Conservation (phyloP, 1,139 yeast genomes). For the Casaregolazyma suthepensis region DNA sequence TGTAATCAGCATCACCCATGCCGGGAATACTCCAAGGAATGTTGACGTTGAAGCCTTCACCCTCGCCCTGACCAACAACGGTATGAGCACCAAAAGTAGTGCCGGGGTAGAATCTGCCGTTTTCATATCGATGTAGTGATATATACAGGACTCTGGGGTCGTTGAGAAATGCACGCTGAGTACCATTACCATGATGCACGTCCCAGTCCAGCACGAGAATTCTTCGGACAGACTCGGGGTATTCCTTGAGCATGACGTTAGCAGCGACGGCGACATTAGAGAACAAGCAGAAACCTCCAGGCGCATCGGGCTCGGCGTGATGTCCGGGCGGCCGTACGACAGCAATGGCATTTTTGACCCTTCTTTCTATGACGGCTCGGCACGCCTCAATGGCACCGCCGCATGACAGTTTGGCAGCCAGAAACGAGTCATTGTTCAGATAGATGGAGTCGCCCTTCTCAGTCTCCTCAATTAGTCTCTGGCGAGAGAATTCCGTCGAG, state of each 20-base stretch:
- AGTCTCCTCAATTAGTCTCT: slow-evolving; percentile 72
- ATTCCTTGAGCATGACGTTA: slow-evolving; percentile 67
- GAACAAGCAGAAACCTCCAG: slow-evolving; percentile 95
- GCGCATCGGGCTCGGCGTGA: slow-evolving; percentile 95
- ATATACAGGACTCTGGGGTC: slow-evolving; percentile 89
- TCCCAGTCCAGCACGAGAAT: slow-evolving; percentile 95
- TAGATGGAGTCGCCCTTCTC: slow-evolving; percentile 93
- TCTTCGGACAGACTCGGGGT: slow-evolving; percentile 82
- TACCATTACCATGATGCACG: slow-evolving; percentile 97
- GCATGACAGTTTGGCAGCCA: slow-evolving; percentile 86
- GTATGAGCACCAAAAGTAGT: slow-evolving; percentile 73
- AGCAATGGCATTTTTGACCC: slow-evolving; percentile 86
- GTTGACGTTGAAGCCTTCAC: slow-evolving; percentile 81
- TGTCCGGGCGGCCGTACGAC: slow-evolving; percentile 99
- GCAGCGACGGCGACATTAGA: slow-evolving; percentile 98
- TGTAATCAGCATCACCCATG: slow-evolving; percentile 92
- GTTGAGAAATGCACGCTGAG: slow-evolving; percentile 83
- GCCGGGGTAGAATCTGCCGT: slow-evolving; percentile 92
- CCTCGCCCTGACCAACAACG: slow-evolving; percentile 77
- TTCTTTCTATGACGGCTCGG: slow-evolving; percentile 88
- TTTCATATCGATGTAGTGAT: slow-evolving; percentile 87
- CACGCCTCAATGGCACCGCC: slow-evolving; percentile 98
- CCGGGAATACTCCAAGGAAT: slow-evolving; percentile 95
- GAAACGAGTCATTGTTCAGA: slow-evolving; percentile 82
- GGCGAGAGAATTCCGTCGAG: slow-evolving; percentile 74